Evolutionary conservation across 73 alveolate genomes (phyloP).

Genomic region (Blepharisma japonicum): DNA sequence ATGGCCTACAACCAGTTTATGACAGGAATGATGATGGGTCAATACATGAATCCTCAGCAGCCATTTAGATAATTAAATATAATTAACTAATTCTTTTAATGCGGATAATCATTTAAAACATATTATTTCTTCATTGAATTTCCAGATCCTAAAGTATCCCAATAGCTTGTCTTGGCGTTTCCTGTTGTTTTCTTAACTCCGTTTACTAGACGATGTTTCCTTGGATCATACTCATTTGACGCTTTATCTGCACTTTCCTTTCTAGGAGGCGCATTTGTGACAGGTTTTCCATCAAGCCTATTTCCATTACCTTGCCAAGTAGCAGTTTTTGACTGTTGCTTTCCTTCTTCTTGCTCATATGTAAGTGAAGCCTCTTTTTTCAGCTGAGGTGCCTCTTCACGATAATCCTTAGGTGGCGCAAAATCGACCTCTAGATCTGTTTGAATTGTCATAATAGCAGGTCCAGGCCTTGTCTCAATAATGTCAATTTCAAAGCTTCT

Average conservation of each 20-base stretch:
- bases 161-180: background rate
- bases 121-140: background rate
- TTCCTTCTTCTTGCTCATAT: slow-evolving; percentile 64
- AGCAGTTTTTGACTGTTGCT: slow-evolving; percentile 58
- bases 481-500: slow-evolving; percentile 81
- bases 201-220: slow-evolving; percentile 76
- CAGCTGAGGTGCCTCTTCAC: slow-evolving; percentile 56
- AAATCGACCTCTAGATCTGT: slow-evolving; percentile 96
- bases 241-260: slow-evolving; percentile 7
- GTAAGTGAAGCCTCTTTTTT: slow-evolving; percentile 65
- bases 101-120: too few species aligned
- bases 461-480: slow-evolving; percentile 77
- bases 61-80: background rate
- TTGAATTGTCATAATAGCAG: slow-evolving; percentile 85
- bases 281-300: too few species aligned
- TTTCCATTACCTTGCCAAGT: slow-evolving; percentile 68
- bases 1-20: slow-evolving; percentile 14
- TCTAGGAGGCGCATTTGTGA: too few species aligned
- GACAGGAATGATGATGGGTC: slow-evolving; percentile 21
- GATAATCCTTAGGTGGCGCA: slow-evolving; percentile 89
- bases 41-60: slow-evolving; percentile 11
- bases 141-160: slow-evolving; percentile 24
- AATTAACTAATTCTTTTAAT: too few species aligned
- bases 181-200: slow-evolving; percentile 45
- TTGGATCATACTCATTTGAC: slow-evolving; percentile 87